These are phyloP conservation scores for Quercus glauca DNA, from an alignment of 306 rosid species.

Conservation along the genomic window DNA sequence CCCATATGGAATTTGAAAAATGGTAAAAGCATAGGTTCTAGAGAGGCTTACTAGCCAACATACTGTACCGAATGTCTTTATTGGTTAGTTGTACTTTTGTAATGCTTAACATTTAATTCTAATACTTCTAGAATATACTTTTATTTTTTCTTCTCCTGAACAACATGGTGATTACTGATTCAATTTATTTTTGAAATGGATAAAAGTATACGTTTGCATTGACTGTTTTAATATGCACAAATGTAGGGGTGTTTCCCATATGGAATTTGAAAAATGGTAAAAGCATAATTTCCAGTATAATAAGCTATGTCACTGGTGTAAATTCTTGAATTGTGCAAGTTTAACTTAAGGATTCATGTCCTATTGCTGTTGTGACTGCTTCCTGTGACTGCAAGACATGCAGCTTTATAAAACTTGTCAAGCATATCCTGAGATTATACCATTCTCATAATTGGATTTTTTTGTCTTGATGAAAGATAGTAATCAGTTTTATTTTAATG, in stretches of 20 bases:
- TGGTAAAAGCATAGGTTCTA: neutral
- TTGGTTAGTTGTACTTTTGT: constrained; percentile 47
- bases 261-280: neutral
- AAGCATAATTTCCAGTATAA: neutral
- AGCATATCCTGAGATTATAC: too few species aligned
- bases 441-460: too few species aligned
- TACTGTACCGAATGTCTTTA: constrained; percentile 95
- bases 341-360: neutral
- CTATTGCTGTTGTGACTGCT: too few species aligned
- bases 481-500: too few species aligned
- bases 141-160: neutral
- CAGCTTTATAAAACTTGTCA: too few species aligned
- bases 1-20: neutral
- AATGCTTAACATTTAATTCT: neutral
- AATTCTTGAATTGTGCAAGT: neutral
- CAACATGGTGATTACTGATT: neutral
- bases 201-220: neutral
- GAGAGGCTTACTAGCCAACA: constrained; percentile 89
- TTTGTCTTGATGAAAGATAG: too few species aligned
- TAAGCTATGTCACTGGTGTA: neutral
- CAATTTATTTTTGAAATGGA: neutral
- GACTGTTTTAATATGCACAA: neutral
- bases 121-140: neutral
- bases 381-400: too few species aligned
- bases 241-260: neutral